These are phyloP conservation scores for Pseudozyma sp. DNA, from an alignment of 1,284 basidiomycete species.

Conservation along the genomic window DNA sequence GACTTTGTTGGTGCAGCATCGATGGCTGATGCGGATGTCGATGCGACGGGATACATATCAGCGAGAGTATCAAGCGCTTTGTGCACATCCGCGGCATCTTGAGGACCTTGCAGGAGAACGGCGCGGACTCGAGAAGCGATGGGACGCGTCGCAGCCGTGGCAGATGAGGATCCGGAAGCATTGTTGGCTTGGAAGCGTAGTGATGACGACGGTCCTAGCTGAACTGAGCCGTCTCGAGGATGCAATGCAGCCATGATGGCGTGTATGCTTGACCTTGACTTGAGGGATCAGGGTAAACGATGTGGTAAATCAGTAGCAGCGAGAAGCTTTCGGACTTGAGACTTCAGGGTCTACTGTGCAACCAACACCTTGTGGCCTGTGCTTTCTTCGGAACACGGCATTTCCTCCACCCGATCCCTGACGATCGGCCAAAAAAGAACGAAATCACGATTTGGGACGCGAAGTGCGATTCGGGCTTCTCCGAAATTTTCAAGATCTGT, in stretches of 20 bases:
- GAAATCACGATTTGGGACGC: no score
- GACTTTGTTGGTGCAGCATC: not conserved
- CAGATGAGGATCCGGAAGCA: constrained; percentile 7
- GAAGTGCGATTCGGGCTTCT: no score
- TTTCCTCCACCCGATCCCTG: no score
- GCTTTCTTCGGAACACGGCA: no score
- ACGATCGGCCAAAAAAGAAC: no score
- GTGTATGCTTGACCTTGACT: no score
- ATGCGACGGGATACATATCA: constrained; percentile 29
- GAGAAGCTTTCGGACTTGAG: no score
- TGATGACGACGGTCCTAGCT: constrained; percentile 19
- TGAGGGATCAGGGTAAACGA: not conserved
- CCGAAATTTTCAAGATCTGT: no score
- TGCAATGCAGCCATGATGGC: constrained; percentile 17
- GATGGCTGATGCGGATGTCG: not conserved
- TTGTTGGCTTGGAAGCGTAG: not conserved
- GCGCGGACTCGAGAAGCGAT: constrained; percentile 36
- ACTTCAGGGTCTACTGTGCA: no score
- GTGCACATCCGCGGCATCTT: constrained; percentile 18
- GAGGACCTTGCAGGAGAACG: constrained; percentile 21
- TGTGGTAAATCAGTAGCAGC: not conserved
- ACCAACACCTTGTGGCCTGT: no score
- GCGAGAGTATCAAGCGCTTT: constrained; percentile 40
- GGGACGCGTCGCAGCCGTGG: constrained; percentile 15
- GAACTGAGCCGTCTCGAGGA: not conserved